Conservation (phyloP, 2,329 filamentous ascomycete genomes). For the Colletotrichum abscissum region DNA sequence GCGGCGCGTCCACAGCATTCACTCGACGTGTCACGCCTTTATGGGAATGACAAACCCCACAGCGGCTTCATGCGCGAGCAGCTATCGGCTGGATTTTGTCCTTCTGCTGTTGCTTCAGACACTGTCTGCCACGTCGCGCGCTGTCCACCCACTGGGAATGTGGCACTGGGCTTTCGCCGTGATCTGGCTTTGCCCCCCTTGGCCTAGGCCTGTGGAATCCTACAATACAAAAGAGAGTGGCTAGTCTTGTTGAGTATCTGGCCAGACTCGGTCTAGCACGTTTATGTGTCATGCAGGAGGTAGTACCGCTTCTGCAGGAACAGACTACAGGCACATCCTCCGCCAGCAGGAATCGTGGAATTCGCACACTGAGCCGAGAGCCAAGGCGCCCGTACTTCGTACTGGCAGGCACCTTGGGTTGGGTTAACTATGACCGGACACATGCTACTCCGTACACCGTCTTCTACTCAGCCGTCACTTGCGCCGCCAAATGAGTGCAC, state of each 20-base stretch:
- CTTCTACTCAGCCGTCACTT: not conserved
- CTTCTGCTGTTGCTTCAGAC: conserved; percentile 17
- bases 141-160: not conserved
- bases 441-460: not conserved
- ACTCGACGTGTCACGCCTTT: conserved; percentile 3
- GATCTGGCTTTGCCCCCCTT: not conserved
- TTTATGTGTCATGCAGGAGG: conserved; percentile 33
- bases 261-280: conserved; percentile 1
- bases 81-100: not conserved
- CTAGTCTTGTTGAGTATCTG: not conserved
- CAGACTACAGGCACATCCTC: not conserved
- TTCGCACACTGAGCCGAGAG: not conserved
- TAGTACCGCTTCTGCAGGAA: conserved; percentile 25
- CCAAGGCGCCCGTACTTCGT: not conserved
- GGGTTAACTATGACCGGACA: not conserved
- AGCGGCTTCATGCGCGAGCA: not conserved
- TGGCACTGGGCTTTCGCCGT: not conserved
- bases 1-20: conserved; percentile 1
- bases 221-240: not conserved
- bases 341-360: not conserved
- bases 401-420: not conserved
- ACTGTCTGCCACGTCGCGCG: conserved; percentile 23
- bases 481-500: not conserved
- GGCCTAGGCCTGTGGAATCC: not conserved
- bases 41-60: conserved; percentile 2